Evolutionary conservation across 345 rosid genomes (phyloP).

Genomic region (Eucalyptus sp.): DNA sequence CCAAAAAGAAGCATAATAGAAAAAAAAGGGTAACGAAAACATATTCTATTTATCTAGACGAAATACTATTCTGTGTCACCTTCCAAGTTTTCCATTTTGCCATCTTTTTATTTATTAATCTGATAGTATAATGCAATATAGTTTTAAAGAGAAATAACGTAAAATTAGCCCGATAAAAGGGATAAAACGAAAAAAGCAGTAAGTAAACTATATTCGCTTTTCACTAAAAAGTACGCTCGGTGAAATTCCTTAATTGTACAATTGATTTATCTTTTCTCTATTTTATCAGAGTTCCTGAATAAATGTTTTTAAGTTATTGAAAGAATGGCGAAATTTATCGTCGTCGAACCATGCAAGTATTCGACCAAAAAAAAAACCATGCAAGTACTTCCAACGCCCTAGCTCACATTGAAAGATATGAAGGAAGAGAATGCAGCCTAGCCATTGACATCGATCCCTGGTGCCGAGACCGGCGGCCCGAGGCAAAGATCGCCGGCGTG

Average conservation of each 20-base stretch:
- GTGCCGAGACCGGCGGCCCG: background rate
- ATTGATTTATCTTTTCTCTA: background rate
- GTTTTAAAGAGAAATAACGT: background rate
- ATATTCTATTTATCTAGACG: no score
- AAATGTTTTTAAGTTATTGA: background rate
- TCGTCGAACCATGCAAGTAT: background rate
- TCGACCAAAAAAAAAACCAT: background rate
- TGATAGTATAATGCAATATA: rapidly evolving
- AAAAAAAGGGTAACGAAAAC: no score
- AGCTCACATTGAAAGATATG: background rate
- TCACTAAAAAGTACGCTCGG: background rate
- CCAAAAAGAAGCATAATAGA: background rate
- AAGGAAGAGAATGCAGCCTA: background rate
- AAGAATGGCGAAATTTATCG: background rate
- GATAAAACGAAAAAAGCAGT: background rate
- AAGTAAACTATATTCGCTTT: background rate
- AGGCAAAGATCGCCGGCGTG: background rate
- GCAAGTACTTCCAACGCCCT: no score
- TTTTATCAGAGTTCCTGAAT: background rate
- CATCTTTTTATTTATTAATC: no score
- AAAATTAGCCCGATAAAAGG: background rate
- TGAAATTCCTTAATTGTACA: background rate
- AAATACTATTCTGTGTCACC: background rate
- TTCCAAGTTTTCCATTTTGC: background rate
- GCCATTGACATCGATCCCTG: background rate